Evolutionary conservation across 371 early-diverging fungal species (phyloP).

Genomic region (Blakeslea trispora): DNA sequence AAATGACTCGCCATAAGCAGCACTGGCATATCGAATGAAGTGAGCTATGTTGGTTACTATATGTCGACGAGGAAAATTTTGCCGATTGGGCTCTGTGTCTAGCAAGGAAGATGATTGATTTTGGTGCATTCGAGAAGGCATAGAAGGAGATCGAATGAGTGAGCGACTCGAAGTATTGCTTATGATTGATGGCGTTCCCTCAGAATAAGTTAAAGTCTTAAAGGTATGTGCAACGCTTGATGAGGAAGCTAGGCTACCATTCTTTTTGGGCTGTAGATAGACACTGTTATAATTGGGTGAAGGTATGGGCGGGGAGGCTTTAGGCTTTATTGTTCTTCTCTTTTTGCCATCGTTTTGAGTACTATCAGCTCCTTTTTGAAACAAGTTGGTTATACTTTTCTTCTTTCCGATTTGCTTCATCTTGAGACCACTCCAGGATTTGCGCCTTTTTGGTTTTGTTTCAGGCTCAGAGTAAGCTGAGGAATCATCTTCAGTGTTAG

Average conservation of each 20-base stretch:
- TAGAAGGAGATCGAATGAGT: conserved; percentile 26
- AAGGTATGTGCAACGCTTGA: conserved; percentile 32
- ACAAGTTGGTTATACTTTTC: conserved; percentile 25
- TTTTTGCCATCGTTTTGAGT: conserved; percentile 3
- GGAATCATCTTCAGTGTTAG: conserved; percentile 1
- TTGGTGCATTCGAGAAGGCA: conserved; percentile 1
- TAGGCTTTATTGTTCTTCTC: background rate
- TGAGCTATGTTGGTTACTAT: conserved; percentile 72
- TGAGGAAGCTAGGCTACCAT: conserved; percentile 35
- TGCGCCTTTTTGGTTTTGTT: conserved; percentile 15
- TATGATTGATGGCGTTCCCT: conserved; percentile 3
- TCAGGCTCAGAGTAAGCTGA: conserved; percentile 14
- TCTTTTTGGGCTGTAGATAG: conserved; percentile 32
- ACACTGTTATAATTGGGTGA: conserved; percentile 2
- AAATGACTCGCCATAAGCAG: conserved; percentile 82
- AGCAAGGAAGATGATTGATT: conserved; percentile 1
- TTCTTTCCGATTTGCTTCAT: conserved; percentile 15
- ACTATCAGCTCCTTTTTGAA: conserved; percentile 25
- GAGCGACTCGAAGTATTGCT: conserved; percentile 12
- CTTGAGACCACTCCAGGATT: conserved; percentile 30
- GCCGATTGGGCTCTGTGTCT: conserved; percentile 25
- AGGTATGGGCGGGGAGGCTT: background rate
- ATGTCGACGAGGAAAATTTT: conserved; percentile 58
- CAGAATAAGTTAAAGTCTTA: conserved; percentile 36
- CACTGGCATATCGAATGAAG: conserved; percentile 79